phyloP scores from a whole-genome alignment of 1,284 basidiomycete species.

The Ceratobasidium sp. region DNA sequence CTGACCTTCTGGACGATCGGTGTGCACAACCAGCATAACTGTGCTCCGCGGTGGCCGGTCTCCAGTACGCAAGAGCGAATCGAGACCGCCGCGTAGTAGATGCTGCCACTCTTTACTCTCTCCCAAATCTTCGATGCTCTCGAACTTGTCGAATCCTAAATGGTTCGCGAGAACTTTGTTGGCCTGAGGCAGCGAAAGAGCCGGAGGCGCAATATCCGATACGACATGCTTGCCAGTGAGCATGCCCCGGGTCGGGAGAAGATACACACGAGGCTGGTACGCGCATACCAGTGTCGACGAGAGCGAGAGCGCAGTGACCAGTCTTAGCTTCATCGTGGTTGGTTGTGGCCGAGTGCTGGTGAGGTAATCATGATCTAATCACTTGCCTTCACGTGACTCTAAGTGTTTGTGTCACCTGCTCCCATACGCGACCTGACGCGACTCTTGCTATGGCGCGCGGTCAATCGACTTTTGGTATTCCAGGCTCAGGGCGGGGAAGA shows the following conservation, averaged over 20 bases:
- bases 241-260: conserved; percentile 21
- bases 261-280: conserved; percentile 41
- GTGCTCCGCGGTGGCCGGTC: conserved; percentile 17
- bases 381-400: conserved; percentile 17
- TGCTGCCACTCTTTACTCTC: conserved; percentile 46
- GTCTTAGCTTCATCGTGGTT: conserved; percentile 42
- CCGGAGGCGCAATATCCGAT: not conserved
- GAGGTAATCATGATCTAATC: conserved; percentile 31
- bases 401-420: conserved; percentile 11
- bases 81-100: conserved; percentile 37
- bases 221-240: conserved; percentile 3
- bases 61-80: conserved; percentile 49
- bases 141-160: conserved; percentile 73
- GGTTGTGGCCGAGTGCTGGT: conserved; percentile 5
- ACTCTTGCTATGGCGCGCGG: conserved; percentile 39
- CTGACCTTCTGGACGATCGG: conserved; percentile 33
- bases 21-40: conserved; percentile 33
- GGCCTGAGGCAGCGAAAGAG: conserved; percentile 56
- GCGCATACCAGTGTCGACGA: conserved; percentile 38
- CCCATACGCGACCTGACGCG: conserved; percentile 36
- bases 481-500: conserved; percentile 62
- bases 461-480: conserved; percentile 50
- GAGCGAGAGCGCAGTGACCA: conserved; percentile 27
- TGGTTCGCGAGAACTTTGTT: conserved; percentile 71
- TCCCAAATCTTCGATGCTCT: conserved; percentile 59